Evolutionary conservation across 2,329 filamentous ascomycete species (phyloP), one percentile per base, ranked within the genome.

Genomic region (Diplodia sapinea): DNA sequence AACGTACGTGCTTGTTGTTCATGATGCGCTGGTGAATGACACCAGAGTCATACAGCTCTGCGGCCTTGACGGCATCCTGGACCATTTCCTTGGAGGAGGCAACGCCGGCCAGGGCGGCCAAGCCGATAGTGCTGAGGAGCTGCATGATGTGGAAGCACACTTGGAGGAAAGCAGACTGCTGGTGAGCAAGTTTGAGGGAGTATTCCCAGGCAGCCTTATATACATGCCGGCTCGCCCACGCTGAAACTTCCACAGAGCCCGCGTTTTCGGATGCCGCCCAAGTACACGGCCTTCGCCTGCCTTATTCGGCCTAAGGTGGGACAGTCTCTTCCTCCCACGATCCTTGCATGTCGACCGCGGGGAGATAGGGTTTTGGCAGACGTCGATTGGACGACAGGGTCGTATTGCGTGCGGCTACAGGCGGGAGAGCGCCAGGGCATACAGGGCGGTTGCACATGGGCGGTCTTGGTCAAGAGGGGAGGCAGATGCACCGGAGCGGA

Each of bases 1-100:
- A 50, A 13, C 69, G 23, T 38, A 70, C 72, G 62, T 73, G 71
- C 70, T 78, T 79, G 70, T 76, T 72, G 31, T 70, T 70, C 74
- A 78, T 76, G 65, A 79, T 78, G 43, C 66, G 72, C 61, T 75
- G 72, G 69, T 80, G 79, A 40, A 75, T 75, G 49, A 79, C 76
- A 8, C 79, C 79, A 47, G 76, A 78, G 67, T 80, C 78, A 67
- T 80, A 81, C 29, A 80, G 71, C 70, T 77, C 68, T 8, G 76
- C 74, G 15, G 73, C 77, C 69, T 70, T 76, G 68, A 74, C 65
- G 68, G 75, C 70, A 62, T 80, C 76, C 61, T 78, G 76, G 12
- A 74, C 72, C 69, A 79, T 67, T 67, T 79, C 76, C 68, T 72
- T 76, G 26, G 75, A 68, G 56, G 62, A 64, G 31, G 65, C 70